A percentile compares a stretch with the other conserved stretches of the same genome.
Conservation (phyloP, 225 moss, liverwort and hornwort genomes). For the Asterella californica region DNA sequence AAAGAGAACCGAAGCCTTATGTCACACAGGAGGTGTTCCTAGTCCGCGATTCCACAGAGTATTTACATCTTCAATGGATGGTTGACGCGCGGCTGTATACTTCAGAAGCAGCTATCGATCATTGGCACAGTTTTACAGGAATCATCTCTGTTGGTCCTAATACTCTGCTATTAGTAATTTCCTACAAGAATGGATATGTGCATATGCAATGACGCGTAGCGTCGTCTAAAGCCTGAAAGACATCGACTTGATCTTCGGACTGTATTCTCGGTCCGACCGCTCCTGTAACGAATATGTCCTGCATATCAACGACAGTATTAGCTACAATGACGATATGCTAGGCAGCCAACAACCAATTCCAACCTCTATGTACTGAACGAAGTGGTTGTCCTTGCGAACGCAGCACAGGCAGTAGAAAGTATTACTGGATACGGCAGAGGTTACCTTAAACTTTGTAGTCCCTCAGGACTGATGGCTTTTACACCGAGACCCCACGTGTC, state of each 20-base stretch:
- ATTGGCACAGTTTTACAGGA: not conserved
- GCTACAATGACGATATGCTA: not conserved
- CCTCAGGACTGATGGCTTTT: conserved; percentile 24
- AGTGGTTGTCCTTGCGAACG: no score
- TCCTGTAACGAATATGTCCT: no score
- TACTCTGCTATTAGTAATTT: not conserved
- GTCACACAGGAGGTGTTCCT: not conserved
- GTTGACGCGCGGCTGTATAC: not conserved
- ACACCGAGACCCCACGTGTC: conserved; percentile 42
- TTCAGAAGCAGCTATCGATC: not conserved
- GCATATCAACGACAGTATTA: not conserved
- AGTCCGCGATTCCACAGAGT: not conserved
- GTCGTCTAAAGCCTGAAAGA: not conserved
- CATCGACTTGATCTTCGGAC: not conserved
- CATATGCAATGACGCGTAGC: not conserved
- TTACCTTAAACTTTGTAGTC: conserved; percentile 22
- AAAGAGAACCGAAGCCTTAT: not conserved
- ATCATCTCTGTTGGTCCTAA: not conserved
- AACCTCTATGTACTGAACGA: not conserved
- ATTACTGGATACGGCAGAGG: not conserved
- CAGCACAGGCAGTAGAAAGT: not conserved
- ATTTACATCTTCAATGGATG: not conserved
- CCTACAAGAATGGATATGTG: not conserved
- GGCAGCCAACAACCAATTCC: not conserved
- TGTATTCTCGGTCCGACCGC: not conserved